Conservation (phyloP, 192 early-diverging fungal species). For the Borealophlyctis nickersoniae region DNA sequence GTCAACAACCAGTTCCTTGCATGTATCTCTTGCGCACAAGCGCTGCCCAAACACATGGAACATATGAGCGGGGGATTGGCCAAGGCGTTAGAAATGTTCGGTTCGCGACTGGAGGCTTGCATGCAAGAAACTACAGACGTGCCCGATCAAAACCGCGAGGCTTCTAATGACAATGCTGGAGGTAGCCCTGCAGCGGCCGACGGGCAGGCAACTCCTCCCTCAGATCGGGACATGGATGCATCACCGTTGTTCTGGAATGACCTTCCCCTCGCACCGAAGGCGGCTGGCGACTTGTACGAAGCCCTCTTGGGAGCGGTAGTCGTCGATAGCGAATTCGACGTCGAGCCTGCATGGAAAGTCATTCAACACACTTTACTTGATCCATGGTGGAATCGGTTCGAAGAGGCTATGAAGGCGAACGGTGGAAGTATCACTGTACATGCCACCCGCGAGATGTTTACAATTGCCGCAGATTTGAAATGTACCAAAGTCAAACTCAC, state of each 20-base stretch:
- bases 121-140: not conserved
- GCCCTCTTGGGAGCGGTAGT: conserved; percentile 82
- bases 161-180: not conserved
- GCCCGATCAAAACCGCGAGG: conserved; percentile 7
- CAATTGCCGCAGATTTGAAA: not conserved
- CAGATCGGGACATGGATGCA: conserved; percentile 25
- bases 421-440: not conserved
- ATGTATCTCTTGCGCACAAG: conserved; percentile 58
- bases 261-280: conserved; percentile 75
- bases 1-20: conserved; percentile 86
- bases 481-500: not conserved
- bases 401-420: not conserved
- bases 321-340: conserved; percentile 74
- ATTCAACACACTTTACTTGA: conserved; percentile 19
- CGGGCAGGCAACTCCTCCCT: conserved; percentile 8
- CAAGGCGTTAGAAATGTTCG: conserved; percentile 40
- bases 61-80: conserved; percentile 59
- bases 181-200: conserved; percentile 10
- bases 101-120: not conserved
- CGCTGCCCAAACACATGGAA: conserved; percentile 64
- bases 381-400: conserved; percentile 15
- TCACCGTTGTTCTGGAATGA: conserved; percentile 68
- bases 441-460: not conserved
- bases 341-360: conserved; percentile 40
- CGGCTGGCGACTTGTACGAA: conserved; percentile 85